Evolutionary conservation across 768 basidiomycete species (phyloP).

Genomic region (Piloderma croceum): DNA sequence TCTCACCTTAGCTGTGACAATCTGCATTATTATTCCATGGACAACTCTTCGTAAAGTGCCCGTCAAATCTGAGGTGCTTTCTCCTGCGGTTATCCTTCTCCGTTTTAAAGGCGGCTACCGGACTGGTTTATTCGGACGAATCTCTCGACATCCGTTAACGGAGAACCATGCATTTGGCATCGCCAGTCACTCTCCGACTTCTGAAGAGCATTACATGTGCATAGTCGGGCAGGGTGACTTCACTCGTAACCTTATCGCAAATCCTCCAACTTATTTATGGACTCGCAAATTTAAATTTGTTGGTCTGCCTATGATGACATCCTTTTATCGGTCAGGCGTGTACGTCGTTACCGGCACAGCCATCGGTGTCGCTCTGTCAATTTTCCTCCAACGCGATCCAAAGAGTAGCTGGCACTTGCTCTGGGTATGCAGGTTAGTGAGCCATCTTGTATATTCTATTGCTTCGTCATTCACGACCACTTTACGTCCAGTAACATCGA

Average conservation of each 20-base stretch:
- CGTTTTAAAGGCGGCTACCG: not conserved
- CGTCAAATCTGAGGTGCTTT: not conserved
- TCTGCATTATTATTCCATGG: not conserved
- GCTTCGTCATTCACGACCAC: too few relatives aligned
- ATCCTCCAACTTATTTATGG: not conserved
- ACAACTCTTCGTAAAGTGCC: not conserved
- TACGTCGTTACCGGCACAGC: not conserved
- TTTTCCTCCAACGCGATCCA: not conserved
- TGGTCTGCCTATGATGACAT: not conserved
- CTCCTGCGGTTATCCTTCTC: not conserved
- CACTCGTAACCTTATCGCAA: not conserved
- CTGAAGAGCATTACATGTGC: not conserved
- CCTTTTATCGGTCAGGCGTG: not conserved
- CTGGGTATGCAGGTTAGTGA: not conserved
- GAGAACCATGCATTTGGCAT: not conserved
- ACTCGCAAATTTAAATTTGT: not conserved
- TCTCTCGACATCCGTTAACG: not conserved
- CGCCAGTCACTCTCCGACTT: not conserved
- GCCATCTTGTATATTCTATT: not conserved
- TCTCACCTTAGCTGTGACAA: not conserved
- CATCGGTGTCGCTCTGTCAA: not conserved
- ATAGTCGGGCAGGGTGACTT: not conserved
- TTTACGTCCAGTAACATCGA: not conserved
- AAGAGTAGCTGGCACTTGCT: not conserved
- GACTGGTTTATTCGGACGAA: not conserved